Evolutionary conservation across 2,329 filamentous ascomycete species (phyloP).

Genomic region (Pseudogymnoascus sp.): DNA sequence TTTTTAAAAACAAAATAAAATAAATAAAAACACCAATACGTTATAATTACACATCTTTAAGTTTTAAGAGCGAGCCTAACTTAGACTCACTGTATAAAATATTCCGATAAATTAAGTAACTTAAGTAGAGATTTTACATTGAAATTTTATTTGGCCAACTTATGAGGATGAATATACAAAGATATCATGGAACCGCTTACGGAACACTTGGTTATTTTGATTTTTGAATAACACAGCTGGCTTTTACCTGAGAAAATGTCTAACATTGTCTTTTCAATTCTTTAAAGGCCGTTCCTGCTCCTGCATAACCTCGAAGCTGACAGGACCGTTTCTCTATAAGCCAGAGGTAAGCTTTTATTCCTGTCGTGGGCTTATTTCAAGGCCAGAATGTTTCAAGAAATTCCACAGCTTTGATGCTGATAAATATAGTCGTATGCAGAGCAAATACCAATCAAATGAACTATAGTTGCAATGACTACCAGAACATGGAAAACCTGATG

Average conservation of each 20-base stretch:
- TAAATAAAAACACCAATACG: no score
- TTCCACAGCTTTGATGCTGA: neutral
- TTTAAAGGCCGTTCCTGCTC: neutral
- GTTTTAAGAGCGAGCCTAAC: no score
- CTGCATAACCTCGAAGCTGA: neutral
- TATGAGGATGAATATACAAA: no score
- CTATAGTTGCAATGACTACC: conserved; percentile 14
- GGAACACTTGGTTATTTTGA: neutral
- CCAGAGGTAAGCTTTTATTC: neutral
- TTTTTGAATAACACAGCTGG: neutral
- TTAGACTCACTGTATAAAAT: no score
- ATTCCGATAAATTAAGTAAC: no score
- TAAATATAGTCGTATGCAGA: conserved; percentile 14
- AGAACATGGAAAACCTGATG: conserved; percentile 22
- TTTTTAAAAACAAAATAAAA: no score
- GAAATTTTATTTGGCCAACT: no score
- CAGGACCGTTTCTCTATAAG: neutral
- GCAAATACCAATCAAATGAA: conserved; percentile 14
- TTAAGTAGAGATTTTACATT: no score
- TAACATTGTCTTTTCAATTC: neutral
- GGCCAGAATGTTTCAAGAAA: neutral
- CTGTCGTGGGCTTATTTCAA: neutral
- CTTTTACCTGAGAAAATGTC: neutral
- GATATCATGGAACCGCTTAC: no score
- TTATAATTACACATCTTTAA: no score